Conservation (phyloP, 2,329 filamentous ascomycete genomes). For the Venturia effusa region DNA sequence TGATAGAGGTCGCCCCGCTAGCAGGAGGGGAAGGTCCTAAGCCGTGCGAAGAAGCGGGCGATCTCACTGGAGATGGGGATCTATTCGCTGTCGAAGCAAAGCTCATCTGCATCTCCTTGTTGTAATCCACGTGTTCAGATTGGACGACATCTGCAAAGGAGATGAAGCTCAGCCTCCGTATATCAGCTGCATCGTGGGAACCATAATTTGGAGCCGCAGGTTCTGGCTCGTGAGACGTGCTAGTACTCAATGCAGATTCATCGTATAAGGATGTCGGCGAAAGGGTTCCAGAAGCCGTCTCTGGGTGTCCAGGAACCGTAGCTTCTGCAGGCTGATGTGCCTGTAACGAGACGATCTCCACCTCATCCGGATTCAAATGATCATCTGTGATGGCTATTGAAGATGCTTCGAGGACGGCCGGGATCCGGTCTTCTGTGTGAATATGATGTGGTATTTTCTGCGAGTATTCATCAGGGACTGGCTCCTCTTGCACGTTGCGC, state of each 20-base stretch:
- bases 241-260: slow-evolving; percentile 3
- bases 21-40: slow-evolving; percentile 59
- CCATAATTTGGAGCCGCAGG: slow-evolving; percentile 56
- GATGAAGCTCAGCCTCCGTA: slow-evolving; percentile 83
- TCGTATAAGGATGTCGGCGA: slow-evolving; percentile 9
- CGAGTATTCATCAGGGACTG: slow-evolving; percentile 55
- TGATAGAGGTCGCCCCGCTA: slow-evolving; percentile 64
- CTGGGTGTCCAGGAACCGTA: slow-evolving; percentile 23
- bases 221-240: slow-evolving; percentile 12
- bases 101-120: slow-evolving; percentile 59
- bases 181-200: slow-evolving; percentile 63
- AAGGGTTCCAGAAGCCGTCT: slow-evolving; percentile 19
- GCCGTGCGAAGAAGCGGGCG: slow-evolving; percentile 63
- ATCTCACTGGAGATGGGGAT: slow-evolving; percentile 71
- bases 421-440: slow-evolving; percentile 87
- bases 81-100: slow-evolving; percentile 47
- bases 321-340: slow-evolving; percentile 70
- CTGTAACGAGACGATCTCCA: slow-evolving; percentile 84
- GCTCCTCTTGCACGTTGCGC: slow-evolving; percentile 79
- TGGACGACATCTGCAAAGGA: slow-evolving; percentile 95
- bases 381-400: slow-evolving; percentile 85
- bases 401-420: slow-evolving; percentile 80
- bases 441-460: slow-evolving; percentile 90
- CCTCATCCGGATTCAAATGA: slow-evolving; percentile 72
- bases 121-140: slow-evolving; percentile 58